Conservation (phyloP, 2,329 filamentous ascomycete genomes). For the Paraphaeosphaeria sporulosa region DNA sequence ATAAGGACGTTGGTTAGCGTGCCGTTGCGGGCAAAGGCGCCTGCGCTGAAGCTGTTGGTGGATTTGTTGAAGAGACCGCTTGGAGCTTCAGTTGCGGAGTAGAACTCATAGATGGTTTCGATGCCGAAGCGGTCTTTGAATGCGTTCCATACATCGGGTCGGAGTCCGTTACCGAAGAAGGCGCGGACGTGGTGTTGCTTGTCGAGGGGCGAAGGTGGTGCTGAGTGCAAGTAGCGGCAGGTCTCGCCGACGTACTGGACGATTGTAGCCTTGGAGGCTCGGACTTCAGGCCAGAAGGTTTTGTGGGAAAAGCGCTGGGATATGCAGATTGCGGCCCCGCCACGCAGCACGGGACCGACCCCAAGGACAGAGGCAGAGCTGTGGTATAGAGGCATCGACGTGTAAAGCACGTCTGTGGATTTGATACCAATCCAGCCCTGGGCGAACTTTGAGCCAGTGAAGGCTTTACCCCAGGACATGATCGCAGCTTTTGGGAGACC, state of each 20-base stretch:
- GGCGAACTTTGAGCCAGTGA: slow-evolving; percentile 27
- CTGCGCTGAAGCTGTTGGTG: slow-evolving; percentile 65
- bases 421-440: slow-evolving; percentile 34
- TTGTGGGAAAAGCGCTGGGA: slow-evolving; percentile 45
- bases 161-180: slow-evolving; percentile 51
- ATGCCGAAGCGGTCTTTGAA: slow-evolving; percentile 53
- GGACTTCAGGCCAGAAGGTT: slow-evolving; percentile 50
- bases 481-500: slow-evolving; percentile 48
- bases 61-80: slow-evolving; percentile 62
- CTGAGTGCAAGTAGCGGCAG: slow-evolving; percentile 48
- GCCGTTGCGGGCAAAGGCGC: slow-evolving; percentile 76
- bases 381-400: slow-evolving; percentile 51
- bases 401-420: slow-evolving; percentile 44
- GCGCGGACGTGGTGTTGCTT: slow-evolving; percentile 40
- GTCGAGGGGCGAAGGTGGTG: slow-evolving; percentile 41
- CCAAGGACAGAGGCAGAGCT: slow-evolving; percentile 39
- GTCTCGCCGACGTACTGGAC: slow-evolving; percentile 52
- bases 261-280: slow-evolving; percentile 44
- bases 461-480: slow-evolving; percentile 38
- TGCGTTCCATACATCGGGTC: slow-evolving; percentile 51
- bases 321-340: slow-evolving; percentile 39
- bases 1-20: slow-evolving; percentile 61
- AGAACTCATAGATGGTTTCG: slow-evolving; percentile 48
- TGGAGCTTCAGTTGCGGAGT: slow-evolving; percentile 60
- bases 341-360: slow-evolving; percentile 36